A percentile compares a stretch with the other conserved stretches of the same genome.
These are phyloP conservation scores for Didymella exigua DNA, from an alignment of 2,329 filamentous ascomycete species.

Conservation along the genomic window DNA sequence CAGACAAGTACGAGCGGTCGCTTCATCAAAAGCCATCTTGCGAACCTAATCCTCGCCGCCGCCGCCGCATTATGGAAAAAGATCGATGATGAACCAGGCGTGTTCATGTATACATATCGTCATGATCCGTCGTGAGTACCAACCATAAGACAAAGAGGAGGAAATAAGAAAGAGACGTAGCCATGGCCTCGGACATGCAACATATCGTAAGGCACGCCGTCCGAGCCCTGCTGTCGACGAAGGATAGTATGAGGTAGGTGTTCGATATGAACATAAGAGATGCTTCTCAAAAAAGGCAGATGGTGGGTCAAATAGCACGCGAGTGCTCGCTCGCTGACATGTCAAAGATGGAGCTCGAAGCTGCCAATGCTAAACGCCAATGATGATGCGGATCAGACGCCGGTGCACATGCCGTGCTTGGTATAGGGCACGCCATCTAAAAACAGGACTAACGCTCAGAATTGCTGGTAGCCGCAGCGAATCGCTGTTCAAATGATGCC, in stretches of 20 bases:
- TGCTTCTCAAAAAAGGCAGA: constrained; percentile 35
- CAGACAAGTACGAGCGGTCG: constrained; percentile 16
- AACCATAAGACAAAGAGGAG: constrained; percentile 23
- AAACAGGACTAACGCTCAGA: constrained; percentile 30
- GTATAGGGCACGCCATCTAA: constrained; percentile 29
- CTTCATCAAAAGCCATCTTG: constrained; percentile 6
- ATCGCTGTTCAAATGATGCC: constrained; percentile 49
- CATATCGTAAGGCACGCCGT: constrained; percentile 22
- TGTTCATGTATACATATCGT: constrained; percentile 35
- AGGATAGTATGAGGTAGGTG: constrained; percentile 24
- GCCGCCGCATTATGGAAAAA: constrained; percentile 33
- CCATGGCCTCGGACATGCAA: constrained; percentile 17
- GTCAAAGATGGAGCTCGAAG: constrained; percentile 27
- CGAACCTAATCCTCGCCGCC: constrained; percentile 10
- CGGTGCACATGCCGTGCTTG: constrained; percentile 29
- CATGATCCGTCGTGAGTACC: constrained; percentile 31
- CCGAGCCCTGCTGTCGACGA: constrained; percentile 20
- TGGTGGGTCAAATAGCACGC: constrained; percentile 26
- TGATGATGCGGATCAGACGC: constrained; percentile 40
- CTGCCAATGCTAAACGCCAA: constrained; percentile 41
- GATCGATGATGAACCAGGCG: constrained; percentile 23
- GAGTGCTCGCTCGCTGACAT: constrained; percentile 29
- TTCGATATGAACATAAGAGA: constrained; percentile 41
- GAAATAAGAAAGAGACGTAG: constrained; percentile 14
- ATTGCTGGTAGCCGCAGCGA: constrained; percentile 39